Conservation (phyloP, 1,284 basidiomycete species). For the Boletus subluridellus region DNA sequence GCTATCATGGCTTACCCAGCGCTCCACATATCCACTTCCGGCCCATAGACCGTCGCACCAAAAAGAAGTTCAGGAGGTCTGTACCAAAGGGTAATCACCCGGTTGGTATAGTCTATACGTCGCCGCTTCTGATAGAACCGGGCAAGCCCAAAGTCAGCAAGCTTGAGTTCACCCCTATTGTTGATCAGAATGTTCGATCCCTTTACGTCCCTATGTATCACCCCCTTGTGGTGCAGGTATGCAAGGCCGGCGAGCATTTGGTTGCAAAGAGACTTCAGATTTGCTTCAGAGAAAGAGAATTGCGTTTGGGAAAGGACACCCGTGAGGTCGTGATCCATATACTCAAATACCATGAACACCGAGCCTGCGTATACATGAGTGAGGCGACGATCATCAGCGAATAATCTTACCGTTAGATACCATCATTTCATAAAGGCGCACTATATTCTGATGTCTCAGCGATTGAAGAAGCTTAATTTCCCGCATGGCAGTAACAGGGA, state of each 20-base stretch:
- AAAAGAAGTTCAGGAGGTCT: constrained; percentile 93
- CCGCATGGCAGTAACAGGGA: constrained; percentile 98
- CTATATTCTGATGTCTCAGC: constrained; percentile 84
- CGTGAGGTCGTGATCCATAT: constrained; percentile 98
- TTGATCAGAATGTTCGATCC: constrained; percentile 98
- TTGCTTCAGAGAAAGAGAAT: constrained; percentile 78
- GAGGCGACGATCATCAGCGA: neutral
- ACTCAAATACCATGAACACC: constrained; percentile 99
- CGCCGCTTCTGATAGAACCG: constrained; percentile 92
- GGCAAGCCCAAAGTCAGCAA: constrained; percentile 98
- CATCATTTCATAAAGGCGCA: constrained; percentile 96
- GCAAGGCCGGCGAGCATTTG: constrained; percentile 94
- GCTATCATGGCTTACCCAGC: constrained; percentile 65
- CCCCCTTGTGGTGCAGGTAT: constrained; percentile 92
- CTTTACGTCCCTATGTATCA: constrained; percentile 98
- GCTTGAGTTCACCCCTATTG: constrained; percentile 88
- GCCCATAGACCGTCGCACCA: constrained; percentile 94
- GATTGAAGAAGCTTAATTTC: constrained; percentile 98
- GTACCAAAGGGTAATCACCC: constrained; percentile 99
- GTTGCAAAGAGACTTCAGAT: constrained; percentile 91
- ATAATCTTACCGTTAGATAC: constrained; percentile 81
- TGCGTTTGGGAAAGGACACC: constrained; percentile 91
- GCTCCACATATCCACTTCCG: constrained; percentile 99
- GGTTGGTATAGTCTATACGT: constrained; percentile 93
- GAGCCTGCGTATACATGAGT: constrained; percentile 56